Conservation (phyloP, 2,329 filamentous ascomycete genomes). For the Ceratocystis lukuohia region DNA sequence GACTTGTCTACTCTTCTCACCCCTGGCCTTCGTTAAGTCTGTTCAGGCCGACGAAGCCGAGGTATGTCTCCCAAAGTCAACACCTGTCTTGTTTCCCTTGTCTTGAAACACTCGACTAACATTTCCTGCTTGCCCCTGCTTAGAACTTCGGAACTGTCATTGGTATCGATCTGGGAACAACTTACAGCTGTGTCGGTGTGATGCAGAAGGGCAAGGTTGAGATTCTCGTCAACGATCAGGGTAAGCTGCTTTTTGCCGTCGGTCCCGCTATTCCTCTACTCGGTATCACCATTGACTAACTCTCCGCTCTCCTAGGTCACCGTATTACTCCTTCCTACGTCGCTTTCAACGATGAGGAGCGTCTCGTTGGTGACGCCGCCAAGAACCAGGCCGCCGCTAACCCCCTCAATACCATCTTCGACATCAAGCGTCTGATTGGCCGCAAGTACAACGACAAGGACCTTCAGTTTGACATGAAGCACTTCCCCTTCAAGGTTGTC, state of each 20-base stretch:
- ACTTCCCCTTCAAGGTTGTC: constrained; percentile 93
- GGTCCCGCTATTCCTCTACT: neutral
- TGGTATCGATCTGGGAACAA: constrained; percentile 89
- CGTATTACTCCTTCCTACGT: constrained; percentile 92
- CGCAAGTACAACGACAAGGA: constrained; percentile 75
- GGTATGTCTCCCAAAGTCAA: constrained; percentile 10
- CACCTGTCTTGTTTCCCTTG: neutral
- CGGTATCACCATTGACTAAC: neutral
- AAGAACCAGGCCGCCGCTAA: constrained; percentile 88
- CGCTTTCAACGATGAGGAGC: constrained; percentile 92
- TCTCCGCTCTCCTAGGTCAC: constrained; percentile 44
- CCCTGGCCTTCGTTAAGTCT: constrained; percentile 70
- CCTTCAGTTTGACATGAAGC: constrained; percentile 87
- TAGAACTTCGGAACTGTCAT: constrained; percentile 72
- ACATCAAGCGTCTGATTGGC: constrained; percentile 76
- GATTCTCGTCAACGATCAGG: constrained; percentile 88
- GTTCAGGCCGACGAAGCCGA: constrained; percentile 62
- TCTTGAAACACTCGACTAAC: neutral
- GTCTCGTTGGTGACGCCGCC: constrained; percentile 90
- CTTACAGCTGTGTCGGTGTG: constrained; percentile 80
- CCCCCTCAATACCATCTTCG: constrained; percentile 62
- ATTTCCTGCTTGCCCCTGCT: neutral
- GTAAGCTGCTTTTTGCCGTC: constrained; percentile 20
- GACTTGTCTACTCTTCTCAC: constrained; percentile 77
- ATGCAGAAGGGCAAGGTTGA: constrained; percentile 94